Percentiles rank a stretch among this genome's conserved stretches.
Conservation (phyloP, 139 green algal species). For the Spirogloea muscicola region DNA sequence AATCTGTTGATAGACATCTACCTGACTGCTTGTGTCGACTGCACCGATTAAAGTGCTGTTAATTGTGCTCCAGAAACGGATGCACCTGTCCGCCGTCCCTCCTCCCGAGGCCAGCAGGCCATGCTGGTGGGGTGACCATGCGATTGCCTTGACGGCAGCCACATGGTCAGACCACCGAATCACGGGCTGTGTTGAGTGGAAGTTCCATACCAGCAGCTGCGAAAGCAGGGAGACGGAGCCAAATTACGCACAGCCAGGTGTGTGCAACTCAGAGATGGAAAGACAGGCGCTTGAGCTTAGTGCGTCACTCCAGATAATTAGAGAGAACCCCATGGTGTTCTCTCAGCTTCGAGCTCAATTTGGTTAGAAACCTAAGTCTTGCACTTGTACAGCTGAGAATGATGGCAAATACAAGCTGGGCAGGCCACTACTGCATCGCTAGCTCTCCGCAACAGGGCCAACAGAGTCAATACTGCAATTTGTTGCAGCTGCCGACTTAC, state of each 20-base stretch:
- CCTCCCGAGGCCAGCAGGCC: slow-evolving; percentile 87
- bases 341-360: no score
- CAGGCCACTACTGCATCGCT: no score
- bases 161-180: slow-evolving; percentile 69
- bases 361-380: no score
- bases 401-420: no score
- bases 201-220: slow-evolving; percentile 66
- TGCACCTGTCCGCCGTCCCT: slow-evolving; percentile 92
- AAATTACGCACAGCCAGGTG: not conserved
- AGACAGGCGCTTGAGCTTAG: no score
- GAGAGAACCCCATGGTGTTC: no score
- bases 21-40: slow-evolving; percentile 82
- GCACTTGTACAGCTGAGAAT: no score
- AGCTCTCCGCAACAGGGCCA: no score
- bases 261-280: not conserved
- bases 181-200: slow-evolving; percentile 47
- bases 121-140: slow-evolving; percentile 95
- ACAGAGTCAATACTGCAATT: no score
- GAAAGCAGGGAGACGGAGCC: not conserved
- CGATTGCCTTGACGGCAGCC: slow-evolving; percentile 91
- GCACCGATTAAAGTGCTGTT: slow-evolving; percentile 65
- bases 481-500: no score
- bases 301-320: no score
- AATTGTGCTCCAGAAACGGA: slow-evolving; percentile 94
- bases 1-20: no score